phyloP scores from a whole-genome alignment of 768 basidiomycete genomes.

The Mycena sanguinolenta region DNA sequence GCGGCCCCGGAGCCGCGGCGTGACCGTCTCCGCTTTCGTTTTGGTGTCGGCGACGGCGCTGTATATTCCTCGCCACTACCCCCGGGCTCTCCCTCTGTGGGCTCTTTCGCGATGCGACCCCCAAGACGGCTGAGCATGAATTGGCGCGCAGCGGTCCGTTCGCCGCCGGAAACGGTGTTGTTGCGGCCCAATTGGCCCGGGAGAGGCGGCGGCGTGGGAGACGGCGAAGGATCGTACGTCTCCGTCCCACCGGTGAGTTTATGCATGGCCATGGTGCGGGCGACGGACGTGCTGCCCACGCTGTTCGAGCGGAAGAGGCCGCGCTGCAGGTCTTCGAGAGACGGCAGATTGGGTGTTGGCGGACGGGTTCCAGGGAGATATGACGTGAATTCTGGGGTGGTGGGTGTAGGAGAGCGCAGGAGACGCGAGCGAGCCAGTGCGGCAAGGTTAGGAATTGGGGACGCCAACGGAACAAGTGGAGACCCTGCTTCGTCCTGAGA shows the following conservation, averaged over 20 bases:
- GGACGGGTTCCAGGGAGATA: slow-evolving; percentile 78
- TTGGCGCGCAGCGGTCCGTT: slow-evolving; percentile 79
- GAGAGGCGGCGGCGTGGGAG: slow-evolving; percentile 63
- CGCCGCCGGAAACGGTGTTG: slow-evolving; percentile 87
- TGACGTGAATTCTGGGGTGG: slow-evolving; percentile 66
- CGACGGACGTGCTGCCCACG: slow-evolving; percentile 81
- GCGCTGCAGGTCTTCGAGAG: slow-evolving; percentile 82
- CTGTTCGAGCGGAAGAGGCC: slow-evolving; percentile 93
- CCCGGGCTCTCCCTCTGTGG: slow-evolving; percentile 67
- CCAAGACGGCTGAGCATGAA: slow-evolving; percentile 75
- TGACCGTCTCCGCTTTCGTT: slow-evolving; percentile 71
- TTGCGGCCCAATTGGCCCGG: slow-evolving; percentile 68
- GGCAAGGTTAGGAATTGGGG: slow-evolving; percentile 70
- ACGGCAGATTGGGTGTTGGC: slow-evolving; percentile 77
- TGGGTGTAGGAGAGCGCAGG: slow-evolving; percentile 66
- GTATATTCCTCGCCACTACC: slow-evolving; percentile 69
- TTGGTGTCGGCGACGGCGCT: slow-evolving; percentile 62
- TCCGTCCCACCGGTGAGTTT: slow-evolving; percentile 87
- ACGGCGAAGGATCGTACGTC: slow-evolving; percentile 72
- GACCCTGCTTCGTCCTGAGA: slow-evolving; percentile 75
- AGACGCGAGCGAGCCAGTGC: slow-evolving; percentile 62
- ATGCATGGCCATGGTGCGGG: slow-evolving; percentile 81
- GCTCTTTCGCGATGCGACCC: slow-evolving; percentile 69
- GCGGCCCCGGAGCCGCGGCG: slow-evolving; percentile 52
- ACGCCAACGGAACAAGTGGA: slow-evolving; percentile 49